phyloP scores from a whole-genome alignment of 768 basidiomycete genomes.

The Russula foetens region DNA sequence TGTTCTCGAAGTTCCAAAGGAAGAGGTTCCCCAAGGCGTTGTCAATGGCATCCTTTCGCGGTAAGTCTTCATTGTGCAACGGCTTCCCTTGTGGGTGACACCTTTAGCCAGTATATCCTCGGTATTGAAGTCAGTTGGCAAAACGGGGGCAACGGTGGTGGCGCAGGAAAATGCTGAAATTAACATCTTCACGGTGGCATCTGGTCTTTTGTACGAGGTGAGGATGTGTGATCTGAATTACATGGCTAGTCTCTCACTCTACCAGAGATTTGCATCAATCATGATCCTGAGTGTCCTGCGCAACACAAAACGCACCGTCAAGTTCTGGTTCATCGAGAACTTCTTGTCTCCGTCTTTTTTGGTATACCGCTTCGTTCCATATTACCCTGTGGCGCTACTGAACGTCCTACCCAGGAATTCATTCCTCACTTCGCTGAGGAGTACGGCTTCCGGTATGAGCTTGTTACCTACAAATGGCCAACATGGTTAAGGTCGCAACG shows the following conservation, averaged over 20 bases:
- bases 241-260: background rate
- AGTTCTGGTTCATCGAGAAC: conserved; percentile 99
- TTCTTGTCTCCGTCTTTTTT: conserved; percentile 97
- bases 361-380: conserved; percentile 34
- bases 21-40: conserved; percentile 30
- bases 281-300: conserved; percentile 96
- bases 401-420: conserved; percentile 56
- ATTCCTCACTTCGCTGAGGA: conserved; percentile 87
- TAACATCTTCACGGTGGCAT: conserved; percentile 98
- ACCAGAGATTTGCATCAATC: conserved; percentile 90
- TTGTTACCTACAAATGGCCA: conserved; percentile 99
- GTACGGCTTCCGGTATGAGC: conserved; percentile 92
- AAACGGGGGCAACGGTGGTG: conserved; percentile 16
- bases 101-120: conserved; percentile 24
- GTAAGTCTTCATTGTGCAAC: conserved; percentile 30
- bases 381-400: background rate
- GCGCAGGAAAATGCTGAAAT: conserved; percentile 69
- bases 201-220: conserved; percentile 93
- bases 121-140: conserved; percentile 19
- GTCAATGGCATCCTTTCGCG: conserved; percentile 43
- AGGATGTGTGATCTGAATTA: background rate
- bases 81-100: background rate
- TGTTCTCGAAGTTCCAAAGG: conserved; percentile 49
- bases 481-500: conserved; percentile 95
- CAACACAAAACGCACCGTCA: conserved; percentile 91